Evolutionary conservation across 257 asterid genomes (phyloP), one percentile per base, ranked within the genome.

Genomic region (Thymus quinquecostatus): DNA sequence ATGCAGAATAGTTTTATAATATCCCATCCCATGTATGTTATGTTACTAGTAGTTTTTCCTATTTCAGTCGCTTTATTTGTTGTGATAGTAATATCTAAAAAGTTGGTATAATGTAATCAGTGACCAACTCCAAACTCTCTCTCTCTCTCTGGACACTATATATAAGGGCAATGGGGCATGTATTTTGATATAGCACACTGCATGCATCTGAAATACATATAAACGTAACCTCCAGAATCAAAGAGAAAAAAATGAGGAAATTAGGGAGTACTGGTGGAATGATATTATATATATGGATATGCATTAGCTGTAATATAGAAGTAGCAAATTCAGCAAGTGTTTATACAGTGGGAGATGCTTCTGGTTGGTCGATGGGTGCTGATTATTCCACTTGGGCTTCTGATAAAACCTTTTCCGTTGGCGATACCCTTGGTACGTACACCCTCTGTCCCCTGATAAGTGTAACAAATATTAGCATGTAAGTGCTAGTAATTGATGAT

Each of bases 361-460:
- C 84, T 12, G 99, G 99, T 2, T 94, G 98, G 99, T 63, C 90
- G 1, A 21, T 86, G 10, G 82, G 88, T 10, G 77, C 69, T 43
- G 95, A 86, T 84, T 91, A 91, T 61, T 14, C 71, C 64, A 75
- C 84, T 9, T 94, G 98, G 99, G 69, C 93, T 33, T 45, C 67
- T 41, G 87, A 67, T 58, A 94, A 86, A 45, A 81, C 92, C 45
- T 88, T 94, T 34, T 44, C 64, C 1, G 84, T 82, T 12, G 98
- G 99, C 2, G 98, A 94, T 65, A 68, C 88, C 44, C 92, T 94
- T 2, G 84, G 98, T 94, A 81, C 69, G 0, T 10, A 4, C 1
- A 0, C 8, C 10, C 12, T 2, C 4, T 27, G 21, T 21, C 21
- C 21, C 21, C 21, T 21, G 0, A 21, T 21, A 21, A 21, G 21